Base-by-base conservation (phyloP, 345 rosid species). In the Camelina laxa region DNA sequence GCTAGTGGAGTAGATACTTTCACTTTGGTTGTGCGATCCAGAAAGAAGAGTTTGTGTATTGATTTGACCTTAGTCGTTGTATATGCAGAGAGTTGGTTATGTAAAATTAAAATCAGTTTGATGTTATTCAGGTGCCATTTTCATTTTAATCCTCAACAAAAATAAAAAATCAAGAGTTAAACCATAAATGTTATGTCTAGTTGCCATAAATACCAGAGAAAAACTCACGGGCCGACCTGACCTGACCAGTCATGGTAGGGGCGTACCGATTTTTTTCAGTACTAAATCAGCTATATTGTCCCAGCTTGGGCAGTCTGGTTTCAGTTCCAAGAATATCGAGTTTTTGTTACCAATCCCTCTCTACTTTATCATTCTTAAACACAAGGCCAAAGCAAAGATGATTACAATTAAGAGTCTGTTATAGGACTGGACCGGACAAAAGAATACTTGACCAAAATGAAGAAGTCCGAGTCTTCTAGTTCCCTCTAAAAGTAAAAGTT, bases 31-130 rank as follows among this genome's bases (percentile, higher is more conserved):
- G 12, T 65, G 57, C 17, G 33, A 19, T 11, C 30, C 16, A 4
- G 31, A 65, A 65, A 17, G 17, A 48, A 17, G 59, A 70, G 39
- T 60, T 13, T 27, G 31, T 72, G 69, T 72, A 24, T 17, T 72
- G 53, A 50, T 24, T 53, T n/a, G 41, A 39, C 62, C 38, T 39
- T 67, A 12, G 48, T 60, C 51, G 39, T 72, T 53, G 62, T 70
- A 48, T 60, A 71, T 71, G 27, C 9, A 60, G 62, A 72, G 54
- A 72, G 54, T 2, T 63, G 70, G 13, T 53, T 63, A 9, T 73
- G 70, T 63, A 30, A 53, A 24, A 63, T 11, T 2, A 41, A 30
- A 27, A 53, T 39, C 44, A 5, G 7, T 41, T 62, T 27, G 0
- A 35, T 2, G 27, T 10, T 59, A 59, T 17, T 36, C 27, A 19